These are phyloP conservation scores for Colletotrichum lini DNA, from an alignment of 2,329 filamentous ascomycete genomes.

Conservation along the genomic window DNA sequence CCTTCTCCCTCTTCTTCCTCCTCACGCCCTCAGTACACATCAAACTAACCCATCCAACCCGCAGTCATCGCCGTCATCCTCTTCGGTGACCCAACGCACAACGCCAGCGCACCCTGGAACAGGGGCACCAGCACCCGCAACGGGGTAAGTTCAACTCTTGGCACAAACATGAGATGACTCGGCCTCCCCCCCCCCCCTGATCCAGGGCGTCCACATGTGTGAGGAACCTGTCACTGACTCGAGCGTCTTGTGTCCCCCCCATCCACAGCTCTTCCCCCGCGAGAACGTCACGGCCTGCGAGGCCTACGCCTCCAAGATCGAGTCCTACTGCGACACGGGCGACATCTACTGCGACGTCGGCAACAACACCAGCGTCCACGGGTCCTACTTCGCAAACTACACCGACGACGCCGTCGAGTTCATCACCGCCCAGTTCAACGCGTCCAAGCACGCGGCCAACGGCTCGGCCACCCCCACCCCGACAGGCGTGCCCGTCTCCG, in stretches of 20 bases:
- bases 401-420: conserved; percentile 53
- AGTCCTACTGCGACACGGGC: conserved; percentile 59
- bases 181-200: background rate
- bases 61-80: conserved; percentile 58
- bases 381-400: conserved; percentile 55
- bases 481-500: conserved; percentile 4
- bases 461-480: conserved; percentile 20
- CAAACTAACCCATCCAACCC: conserved; percentile 33
- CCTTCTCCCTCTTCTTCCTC: too few species aligned
- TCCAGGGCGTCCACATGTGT: background rate
- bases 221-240: conserved; percentile 2
- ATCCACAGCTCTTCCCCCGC: conserved; percentile 54
- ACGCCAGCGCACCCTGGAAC: conserved; percentile 53
- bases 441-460: conserved; percentile 19
- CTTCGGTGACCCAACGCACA: conserved; percentile 59
- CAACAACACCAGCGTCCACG: conserved; percentile 48
- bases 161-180: too few species aligned
- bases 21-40: too few species aligned
- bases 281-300: conserved; percentile 53
- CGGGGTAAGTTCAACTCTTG: conserved; percentile 52
- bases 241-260: background rate
- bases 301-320: conserved; percentile 53
- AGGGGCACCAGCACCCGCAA: conserved; percentile 54
- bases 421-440: conserved; percentile 53
- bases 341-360: conserved; percentile 59